Base-by-base conservation (phyloP, 768 basidiomycete species). In the Collybia mongolica region DNA sequence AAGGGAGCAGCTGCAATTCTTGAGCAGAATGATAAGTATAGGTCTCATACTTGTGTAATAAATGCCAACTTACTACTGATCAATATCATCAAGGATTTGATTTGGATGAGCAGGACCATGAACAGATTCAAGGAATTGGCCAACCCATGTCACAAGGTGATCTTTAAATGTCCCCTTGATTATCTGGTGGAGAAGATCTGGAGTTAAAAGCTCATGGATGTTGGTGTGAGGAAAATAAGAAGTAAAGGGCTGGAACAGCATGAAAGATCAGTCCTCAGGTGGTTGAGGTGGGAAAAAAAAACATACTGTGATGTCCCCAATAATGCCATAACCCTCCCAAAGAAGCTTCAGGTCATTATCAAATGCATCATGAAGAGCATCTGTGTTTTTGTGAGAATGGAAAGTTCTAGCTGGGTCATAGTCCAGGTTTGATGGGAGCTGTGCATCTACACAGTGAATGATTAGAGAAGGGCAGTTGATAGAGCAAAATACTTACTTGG, bases 101-200 rank as follows among this genome's bases (percentile, higher is more conserved):
- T 61, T 53, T 0, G 58, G 65, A 3, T 46, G 26, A 5, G 39
- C 40, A 17, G 52, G 43, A 0, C 55, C 19, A 35, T 66, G 48
- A 2, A 11, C 40, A 0, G 41, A 3, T 12, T 54, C 28, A 6
- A 71, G 53, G 39, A 68, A 68, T 5, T 65, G 48, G 0, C 50
- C 49, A 0, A 70, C 60, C 69, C 70, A 73, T 3, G 48, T 41
- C 2, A 72, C 70, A 9, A 73, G 54, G 39, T 71, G 68, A 41
- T 71, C 72, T 51, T 71, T 72, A 56, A 72, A 72, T 4, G 58
- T 62, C 5, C 69, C 67, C 42, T 70, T 70, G 53, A 72, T 53
- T 12, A 71, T 11, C 45, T 69, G 65, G 48, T 71, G 67, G 0
- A 68, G 54, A 2, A 67, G 54, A 46, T 69, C 61, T 1, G 64